These are phyloP conservation scores for Aleurites moluccanus DNA, from an alignment of 441 rosid species.

Conservation along the genomic window DNA sequence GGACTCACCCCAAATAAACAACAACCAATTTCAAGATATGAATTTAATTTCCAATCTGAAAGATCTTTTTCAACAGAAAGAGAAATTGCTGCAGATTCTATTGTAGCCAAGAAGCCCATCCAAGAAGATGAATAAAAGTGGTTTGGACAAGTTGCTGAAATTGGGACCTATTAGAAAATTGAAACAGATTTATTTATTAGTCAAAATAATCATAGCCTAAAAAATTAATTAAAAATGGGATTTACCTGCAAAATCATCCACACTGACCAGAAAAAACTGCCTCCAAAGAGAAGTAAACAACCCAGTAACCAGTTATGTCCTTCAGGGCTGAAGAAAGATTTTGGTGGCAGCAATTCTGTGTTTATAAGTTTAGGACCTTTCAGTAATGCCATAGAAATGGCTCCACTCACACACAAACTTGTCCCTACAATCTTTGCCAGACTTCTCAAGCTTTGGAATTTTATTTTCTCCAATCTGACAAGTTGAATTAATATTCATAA, in stretches of 20 bases:
- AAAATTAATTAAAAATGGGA: background rate
- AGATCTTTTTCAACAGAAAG: constrained; percentile 38
- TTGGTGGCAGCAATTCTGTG: background rate
- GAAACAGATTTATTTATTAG: no score
- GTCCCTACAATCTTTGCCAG: constrained; percentile 55
- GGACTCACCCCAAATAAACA: constrained; percentile 47
- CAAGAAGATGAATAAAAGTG: constrained; percentile 56
- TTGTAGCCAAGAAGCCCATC: constrained; percentile 55
- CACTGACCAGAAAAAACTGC: constrained; percentile 60
- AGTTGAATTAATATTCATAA: background rate
- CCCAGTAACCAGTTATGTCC: constrained; percentile 54
- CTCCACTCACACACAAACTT: constrained; percentile 59
- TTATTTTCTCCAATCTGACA: constrained; percentile 42
- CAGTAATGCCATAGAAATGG: constrained; percentile 66
- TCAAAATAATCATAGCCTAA: background rate
- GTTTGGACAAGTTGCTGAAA: constrained; percentile 47
- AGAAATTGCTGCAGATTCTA: constrained; percentile 46
- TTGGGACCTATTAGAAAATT: constrained; percentile 42
- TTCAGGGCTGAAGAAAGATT: constrained; percentile 24
- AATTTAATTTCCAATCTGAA: constrained; percentile 49
- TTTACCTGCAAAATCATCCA: constrained; percentile 47
- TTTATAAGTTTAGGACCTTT: constrained; percentile 67
- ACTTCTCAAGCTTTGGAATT: constrained; percentile 45
- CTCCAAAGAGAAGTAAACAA: constrained; percentile 48
- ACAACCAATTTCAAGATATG: constrained; percentile 38